A percentile compares a stretch with the other conserved stretches of the same genome.
These are phyloP conservation scores for Otatea glauca DNA, from an alignment of 176 grass and related monocot genomes.

Conservation along the genomic window DNA sequence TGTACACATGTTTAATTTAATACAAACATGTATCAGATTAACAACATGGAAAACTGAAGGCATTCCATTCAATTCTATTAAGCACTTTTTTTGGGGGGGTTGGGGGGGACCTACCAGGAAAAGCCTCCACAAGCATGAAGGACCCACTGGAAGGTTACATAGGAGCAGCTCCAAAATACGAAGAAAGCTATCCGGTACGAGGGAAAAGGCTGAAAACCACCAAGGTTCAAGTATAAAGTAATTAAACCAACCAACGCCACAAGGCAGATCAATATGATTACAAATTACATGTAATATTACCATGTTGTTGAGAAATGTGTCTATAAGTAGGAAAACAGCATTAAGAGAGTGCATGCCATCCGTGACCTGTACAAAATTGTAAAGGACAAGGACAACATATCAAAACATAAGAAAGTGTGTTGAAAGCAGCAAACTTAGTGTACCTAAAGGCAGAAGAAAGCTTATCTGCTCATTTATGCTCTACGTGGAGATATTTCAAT, in stretches of 20 bases:
- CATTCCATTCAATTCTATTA: slow-evolving; percentile 4
- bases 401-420: slow-evolving; percentile 17
- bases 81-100: no score
- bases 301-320: slow-evolving; percentile 82
- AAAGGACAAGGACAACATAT: neutral
- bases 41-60: slow-evolving; percentile 26
- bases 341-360: slow-evolving; percentile 89
- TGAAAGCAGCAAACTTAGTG: neutral
- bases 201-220: slow-evolving; percentile 75
- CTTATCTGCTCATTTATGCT: neutral
- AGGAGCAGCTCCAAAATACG: slow-evolving; percentile 81
- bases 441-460: slow-evolving; percentile 9
- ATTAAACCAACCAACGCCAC: slow-evolving; percentile 31
- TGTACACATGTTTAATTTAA: slow-evolving; percentile 3
- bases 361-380: slow-evolving; percentile 58
- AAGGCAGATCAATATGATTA: neutral
- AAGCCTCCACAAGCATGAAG: slow-evolving; percentile 66
- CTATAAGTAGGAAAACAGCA: slow-evolving; percentile 71
- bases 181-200: slow-evolving; percentile 89
- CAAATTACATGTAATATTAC: slow-evolving; percentile 49
- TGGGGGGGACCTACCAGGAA: slow-evolving; percentile 77
- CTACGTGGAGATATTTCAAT: neutral
- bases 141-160: slow-evolving; percentile 87
- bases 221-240: slow-evolving; percentile 19
- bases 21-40: neutral